Evolutionary conservation across 2,329 filamentous ascomycete genomes (phyloP).

Genomic region (Rhexocercosporidium sp.): DNA sequence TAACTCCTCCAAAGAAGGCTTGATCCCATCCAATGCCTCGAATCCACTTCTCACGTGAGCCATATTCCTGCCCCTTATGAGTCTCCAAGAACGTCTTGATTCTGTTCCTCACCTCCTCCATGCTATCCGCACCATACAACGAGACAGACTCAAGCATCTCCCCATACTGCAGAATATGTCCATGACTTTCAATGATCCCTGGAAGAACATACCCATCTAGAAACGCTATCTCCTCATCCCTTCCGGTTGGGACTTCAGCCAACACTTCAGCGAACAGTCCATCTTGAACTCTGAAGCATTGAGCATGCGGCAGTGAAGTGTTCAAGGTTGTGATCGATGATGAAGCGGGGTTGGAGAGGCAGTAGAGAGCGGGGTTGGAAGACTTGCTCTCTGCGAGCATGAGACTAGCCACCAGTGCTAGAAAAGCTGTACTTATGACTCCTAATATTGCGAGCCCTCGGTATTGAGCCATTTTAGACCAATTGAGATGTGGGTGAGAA

Average conservation of each 20-base stretch:
- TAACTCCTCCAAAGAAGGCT: constrained; percentile 60
- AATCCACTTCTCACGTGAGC: constrained; percentile 61
- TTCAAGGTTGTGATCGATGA: constrained; percentile 51
- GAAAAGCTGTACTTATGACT: neutral
- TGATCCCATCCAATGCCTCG: constrained; percentile 76
- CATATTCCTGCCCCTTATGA: constrained; percentile 56
- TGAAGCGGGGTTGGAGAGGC: constrained; percentile 42
- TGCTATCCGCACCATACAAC: constrained; percentile 62
- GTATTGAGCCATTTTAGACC: constrained; percentile 11
- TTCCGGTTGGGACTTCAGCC: constrained; percentile 31
- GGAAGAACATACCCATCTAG: constrained; percentile 63
- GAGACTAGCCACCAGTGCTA: constrained; percentile 9
- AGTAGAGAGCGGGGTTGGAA: constrained; percentile 33
- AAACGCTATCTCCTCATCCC: constrained; percentile 40
- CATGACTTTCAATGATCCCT: constrained; percentile 74
- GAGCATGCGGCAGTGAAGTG: constrained; percentile 45
- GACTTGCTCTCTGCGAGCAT: constrained; percentile 2
- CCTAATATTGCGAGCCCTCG: constrained; percentile 1
- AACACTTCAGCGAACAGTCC: constrained; percentile 59
- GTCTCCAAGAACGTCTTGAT: constrained; percentile 56
- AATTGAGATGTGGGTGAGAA: neutral
- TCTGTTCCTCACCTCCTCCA: constrained; percentile 58
- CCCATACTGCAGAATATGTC: constrained; percentile 68
- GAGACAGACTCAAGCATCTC: constrained; percentile 71
- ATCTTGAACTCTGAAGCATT: constrained; percentile 61